Evolutionary conservation across 2,329 filamentous ascomycete species (phyloP).

Genomic region (Talaromyces sp.): DNA sequence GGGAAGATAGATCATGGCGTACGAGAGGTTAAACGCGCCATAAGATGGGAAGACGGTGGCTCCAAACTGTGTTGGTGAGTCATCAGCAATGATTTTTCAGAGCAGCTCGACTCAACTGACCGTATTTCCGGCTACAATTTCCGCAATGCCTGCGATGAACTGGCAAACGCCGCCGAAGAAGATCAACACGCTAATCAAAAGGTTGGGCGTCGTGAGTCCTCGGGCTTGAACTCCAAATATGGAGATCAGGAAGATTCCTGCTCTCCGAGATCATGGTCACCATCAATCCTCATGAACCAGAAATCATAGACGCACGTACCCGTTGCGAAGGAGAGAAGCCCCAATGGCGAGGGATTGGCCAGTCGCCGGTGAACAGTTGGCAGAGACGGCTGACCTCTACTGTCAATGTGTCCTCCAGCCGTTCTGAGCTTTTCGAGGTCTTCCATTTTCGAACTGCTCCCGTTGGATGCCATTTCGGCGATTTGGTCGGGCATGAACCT

Average conservation of each 20-base stretch:
- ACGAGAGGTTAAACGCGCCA: slow-evolving; percentile 35
- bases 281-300: background rate
- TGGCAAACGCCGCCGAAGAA: slow-evolving; percentile 33
- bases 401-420: background rate
- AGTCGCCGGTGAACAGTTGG: slow-evolving; percentile 23
- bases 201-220: slow-evolving; percentile 18
- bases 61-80: slow-evolving; percentile 18
- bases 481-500: background rate
- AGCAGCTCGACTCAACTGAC: slow-evolving; percentile 3
- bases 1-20: slow-evolving; percentile 34
- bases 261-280: background rate
- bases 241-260: slow-evolving; percentile 20
- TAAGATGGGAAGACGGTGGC: slow-evolving; percentile 36
- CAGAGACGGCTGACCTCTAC: slow-evolving; percentile 15
- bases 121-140: slow-evolving; percentile 19
- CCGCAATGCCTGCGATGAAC: slow-evolving; percentile 22
- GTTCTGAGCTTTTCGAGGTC: background rate
- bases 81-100: background rate
- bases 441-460: background rate
- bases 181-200: slow-evolving; percentile 30
- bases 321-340: slow-evolving; percentile 34
- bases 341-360: slow-evolving; percentile 25
- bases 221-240: slow-evolving; percentile 18
- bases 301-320: slow-evolving; percentile 12
- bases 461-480: background rate